Conservation (phyloP, 371 early-diverging fungal genomes). For the Lichtheimia corymbifera region DNA sequence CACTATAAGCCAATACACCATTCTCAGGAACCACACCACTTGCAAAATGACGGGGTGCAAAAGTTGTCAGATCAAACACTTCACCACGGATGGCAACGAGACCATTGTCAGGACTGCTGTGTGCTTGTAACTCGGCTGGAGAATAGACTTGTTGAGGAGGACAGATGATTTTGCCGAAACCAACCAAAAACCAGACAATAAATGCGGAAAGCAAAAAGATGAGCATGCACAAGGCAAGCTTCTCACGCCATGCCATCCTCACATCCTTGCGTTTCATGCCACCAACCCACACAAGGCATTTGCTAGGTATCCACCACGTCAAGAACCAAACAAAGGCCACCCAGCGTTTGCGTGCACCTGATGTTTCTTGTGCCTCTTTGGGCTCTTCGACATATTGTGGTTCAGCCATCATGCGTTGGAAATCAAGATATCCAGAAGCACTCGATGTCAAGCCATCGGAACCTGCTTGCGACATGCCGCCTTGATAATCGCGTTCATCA, state of each 20-base stretch:
- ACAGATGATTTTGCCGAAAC: slow-evolving; percentile 82
- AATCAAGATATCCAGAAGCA: slow-evolving; percentile 19
- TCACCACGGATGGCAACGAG: slow-evolving; percentile 66
- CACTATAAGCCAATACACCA: slow-evolving; percentile 58
- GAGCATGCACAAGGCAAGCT: slow-evolving; percentile 85
- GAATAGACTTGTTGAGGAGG: slow-evolving; percentile 73
- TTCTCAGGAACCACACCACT: slow-evolving; percentile 46
- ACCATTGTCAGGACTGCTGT: slow-evolving; percentile 41
- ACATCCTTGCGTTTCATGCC: slow-evolving; percentile 80
- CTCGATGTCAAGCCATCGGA: slow-evolving; percentile 22
- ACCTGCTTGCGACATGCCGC: slow-evolving; percentile 23
- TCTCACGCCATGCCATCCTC: slow-evolving; percentile 94
- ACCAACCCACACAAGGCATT: slow-evolving; percentile 62
- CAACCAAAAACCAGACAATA: slow-evolving; percentile 87
- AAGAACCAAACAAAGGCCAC: slow-evolving; percentile 76
- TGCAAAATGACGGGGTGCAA: slow-evolving; percentile 53
- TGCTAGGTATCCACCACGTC: slow-evolving; percentile 87
- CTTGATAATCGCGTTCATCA: slow-evolving; percentile 40
- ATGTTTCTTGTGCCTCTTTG: slow-evolving; percentile 22
- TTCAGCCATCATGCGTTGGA: slow-evolving; percentile 14
- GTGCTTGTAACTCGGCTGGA: slow-evolving; percentile 47
- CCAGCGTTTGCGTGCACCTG: slow-evolving; percentile 70
- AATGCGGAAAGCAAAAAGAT: slow-evolving; percentile 77
- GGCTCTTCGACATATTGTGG: slow-evolving; percentile 10
- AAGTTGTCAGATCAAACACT: slow-evolving; percentile 63